Base-by-base conservation (phyloP, 163 green algal species). In the Coccomyxa subellipsoidea region DNA sequence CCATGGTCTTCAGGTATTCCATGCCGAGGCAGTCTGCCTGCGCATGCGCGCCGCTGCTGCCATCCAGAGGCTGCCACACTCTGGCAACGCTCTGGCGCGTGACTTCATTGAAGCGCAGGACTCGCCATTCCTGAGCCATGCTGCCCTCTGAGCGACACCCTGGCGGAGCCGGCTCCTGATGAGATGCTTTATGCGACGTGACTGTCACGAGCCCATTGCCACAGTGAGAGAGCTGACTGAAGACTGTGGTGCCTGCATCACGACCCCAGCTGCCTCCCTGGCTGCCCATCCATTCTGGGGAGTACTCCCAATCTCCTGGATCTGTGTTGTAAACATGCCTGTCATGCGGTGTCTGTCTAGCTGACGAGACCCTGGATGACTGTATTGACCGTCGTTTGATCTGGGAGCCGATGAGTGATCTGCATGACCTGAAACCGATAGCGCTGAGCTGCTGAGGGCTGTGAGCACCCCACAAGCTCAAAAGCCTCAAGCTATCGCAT, bases 1-100 rank as follows among this genome's bases (percentile, higher is more conserved):
- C 85, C 40, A 90, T 85, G 0, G 84, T 90, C 39, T 93, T 93
- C 0, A 92, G 78, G 72, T 93, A 94, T 39, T 94, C 90, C 38
- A 86, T 84, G 6, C 86, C 90, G 34, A 94, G 54, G 71, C 90
- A 94, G 66, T 87, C 76, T 0, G 90, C 80, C 34, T 77, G 70
- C n/a, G 32, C 32, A 3, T 40, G 27, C 21, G 32, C 27, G 70
- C 32, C 32, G 5, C 32, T 25, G 15, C 23, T 59, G 5, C 73
- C 37, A 32, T 54, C 31, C 2, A 27, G n/a, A 27, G 54, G 15
- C 31, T 10, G 70, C 70, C 70, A 40, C 36, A 93, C 86, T 21
- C 82, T 78, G 9, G 86, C 81, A 29, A 93, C 91, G 31, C 84
- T 91, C 75, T 94, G 91, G 18, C 91, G 84, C 25, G 91, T 94